Evolutionary conservation across 2,329 filamentous ascomycete species (phyloP).

Genomic region (Botrytis aclada): DNA sequence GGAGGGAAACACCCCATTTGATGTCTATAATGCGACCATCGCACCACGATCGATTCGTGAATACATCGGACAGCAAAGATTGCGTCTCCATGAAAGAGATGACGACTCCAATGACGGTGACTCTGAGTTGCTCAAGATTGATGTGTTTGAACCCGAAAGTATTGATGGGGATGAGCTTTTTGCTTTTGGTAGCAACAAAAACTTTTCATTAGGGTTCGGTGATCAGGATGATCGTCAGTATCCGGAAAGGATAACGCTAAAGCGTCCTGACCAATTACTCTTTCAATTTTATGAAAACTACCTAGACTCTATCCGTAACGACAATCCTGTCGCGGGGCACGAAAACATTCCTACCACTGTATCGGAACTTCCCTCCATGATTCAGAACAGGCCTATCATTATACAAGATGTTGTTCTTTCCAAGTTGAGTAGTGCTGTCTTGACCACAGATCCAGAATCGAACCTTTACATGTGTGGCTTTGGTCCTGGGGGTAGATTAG

Average conservation of each 20-base stretch:
- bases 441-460: slow-evolving; percentile 82
- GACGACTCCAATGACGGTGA: slow-evolving; percentile 45
- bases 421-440: slow-evolving; percentile 84
- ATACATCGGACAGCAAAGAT: slow-evolving; percentile 20
- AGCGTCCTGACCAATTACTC: slow-evolving; percentile 74
- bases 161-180: slow-evolving; percentile 77
- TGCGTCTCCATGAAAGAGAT: background rate
- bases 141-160: slow-evolving; percentile 34
- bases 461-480: slow-evolving; percentile 94
- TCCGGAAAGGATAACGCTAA: slow-evolving; percentile 76
- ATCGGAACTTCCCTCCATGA: slow-evolving; percentile 65
- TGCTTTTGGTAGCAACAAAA: slow-evolving; percentile 95
- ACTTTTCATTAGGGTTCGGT: slow-evolving; percentile 87
- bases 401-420: slow-evolving; percentile 84
- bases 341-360: slow-evolving; percentile 32
- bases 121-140: background rate
- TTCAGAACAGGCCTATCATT: slow-evolving; percentile 67
- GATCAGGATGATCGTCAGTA: slow-evolving; percentile 94
- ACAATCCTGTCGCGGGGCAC: slow-evolving; percentile 28
- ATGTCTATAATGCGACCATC: slow-evolving; percentile 86
- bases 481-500: slow-evolving; percentile 83
- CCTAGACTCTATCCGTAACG: slow-evolving; percentile 42
- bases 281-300: slow-evolving; percentile 70
- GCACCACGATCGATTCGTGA: slow-evolving; percentile 66
- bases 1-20: slow-evolving; percentile 91